Percentiles rank a stretch among this genome's conserved stretches.
Conservation (phyloP, 1,284 basidiomycete genomes). For the Xerocomus tenax region DNA sequence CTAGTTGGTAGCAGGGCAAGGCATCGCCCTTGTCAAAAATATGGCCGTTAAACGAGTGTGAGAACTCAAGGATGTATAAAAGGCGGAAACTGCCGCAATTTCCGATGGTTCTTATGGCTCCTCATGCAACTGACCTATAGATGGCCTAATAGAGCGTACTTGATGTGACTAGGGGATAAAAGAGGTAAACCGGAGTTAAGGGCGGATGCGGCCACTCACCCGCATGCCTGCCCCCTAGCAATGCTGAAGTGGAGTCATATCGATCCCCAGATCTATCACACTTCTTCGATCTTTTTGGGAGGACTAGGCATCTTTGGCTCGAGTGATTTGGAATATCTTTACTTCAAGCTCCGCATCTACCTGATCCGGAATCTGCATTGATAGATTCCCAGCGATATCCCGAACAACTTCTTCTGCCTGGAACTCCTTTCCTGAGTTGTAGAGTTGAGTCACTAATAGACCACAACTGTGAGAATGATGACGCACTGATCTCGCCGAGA, state of each 20-base stretch:
- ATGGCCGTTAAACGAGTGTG: neutral
- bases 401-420: constrained; percentile 21
- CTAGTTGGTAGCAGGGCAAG: neutral
- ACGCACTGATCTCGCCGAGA: constrained; percentile 33
- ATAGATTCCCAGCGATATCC: constrained; percentile 11
- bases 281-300: constrained; percentile 4
- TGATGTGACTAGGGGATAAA: constrained; percentile 6
- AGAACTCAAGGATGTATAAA: neutral
- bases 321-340: constrained; percentile 34
- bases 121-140: neutral
- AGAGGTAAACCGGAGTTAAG: constrained; percentile 9
- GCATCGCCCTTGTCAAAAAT: constrained; percentile 5
- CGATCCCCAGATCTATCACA: constrained; percentile 48
- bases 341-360: constrained; percentile 30
- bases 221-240: neutral
- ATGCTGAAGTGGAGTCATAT: constrained; percentile 4
- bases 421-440: constrained; percentile 22
- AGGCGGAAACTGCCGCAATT: constrained; percentile 5
- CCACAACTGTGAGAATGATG: neutral
- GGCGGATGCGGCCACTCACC: neutral
- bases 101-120: neutral
- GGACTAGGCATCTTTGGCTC: constrained; percentile 2
- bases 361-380: constrained; percentile 16
- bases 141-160: constrained; percentile 3
- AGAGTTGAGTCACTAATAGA: neutral